Evolutionary conservation across 2,329 filamentous ascomycete species (phyloP).

Genomic region (Pseudocercospora vitis): DNA sequence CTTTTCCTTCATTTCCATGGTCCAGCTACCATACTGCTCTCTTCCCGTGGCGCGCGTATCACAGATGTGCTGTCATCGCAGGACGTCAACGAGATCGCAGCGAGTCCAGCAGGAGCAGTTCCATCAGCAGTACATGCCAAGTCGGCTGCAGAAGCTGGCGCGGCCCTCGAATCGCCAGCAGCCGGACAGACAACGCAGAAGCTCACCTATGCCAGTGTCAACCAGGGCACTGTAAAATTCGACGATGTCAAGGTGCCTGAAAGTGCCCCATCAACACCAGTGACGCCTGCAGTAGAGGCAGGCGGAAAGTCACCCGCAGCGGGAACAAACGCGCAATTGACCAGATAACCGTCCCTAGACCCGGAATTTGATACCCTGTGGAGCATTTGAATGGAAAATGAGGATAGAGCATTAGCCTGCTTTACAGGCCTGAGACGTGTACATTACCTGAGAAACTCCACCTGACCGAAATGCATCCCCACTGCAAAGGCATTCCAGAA

Average conservation of each 20-base stretch:
- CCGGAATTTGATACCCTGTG: too few relatives aligned
- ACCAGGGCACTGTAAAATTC: constrained; percentile 37
- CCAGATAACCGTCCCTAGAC: background rate
- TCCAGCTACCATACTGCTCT: constrained; percentile 80
- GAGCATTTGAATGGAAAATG: too few relatives aligned
- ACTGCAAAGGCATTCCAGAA: too few relatives aligned
- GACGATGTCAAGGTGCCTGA: constrained; percentile 18
- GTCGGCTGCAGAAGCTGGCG: constrained; percentile 32
- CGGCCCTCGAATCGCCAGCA: constrained; percentile 23
- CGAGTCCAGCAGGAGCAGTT: constrained; percentile 71
- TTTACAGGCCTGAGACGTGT: too few relatives aligned
- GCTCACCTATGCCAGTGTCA: constrained; percentile 39
- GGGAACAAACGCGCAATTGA: constrained; percentile 1
- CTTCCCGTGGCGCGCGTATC: constrained; percentile 77
- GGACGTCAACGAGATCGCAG: constrained; percentile 88
- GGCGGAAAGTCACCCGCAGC: constrained; percentile 4
- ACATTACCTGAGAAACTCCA: too few relatives aligned
- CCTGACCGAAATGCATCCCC: too few relatives aligned
- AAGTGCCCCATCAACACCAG: background rate
- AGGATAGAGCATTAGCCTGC: too few relatives aligned
- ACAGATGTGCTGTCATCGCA: constrained; percentile 73
- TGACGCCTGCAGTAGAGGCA: background rate
- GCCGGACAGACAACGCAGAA: constrained; percentile 31
- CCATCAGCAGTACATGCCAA: constrained; percentile 54
- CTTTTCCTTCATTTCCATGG: constrained; percentile 89